Base-by-base conservation (phyloP, 805 yeast species). In the Myxozyma sirexii region DNA sequence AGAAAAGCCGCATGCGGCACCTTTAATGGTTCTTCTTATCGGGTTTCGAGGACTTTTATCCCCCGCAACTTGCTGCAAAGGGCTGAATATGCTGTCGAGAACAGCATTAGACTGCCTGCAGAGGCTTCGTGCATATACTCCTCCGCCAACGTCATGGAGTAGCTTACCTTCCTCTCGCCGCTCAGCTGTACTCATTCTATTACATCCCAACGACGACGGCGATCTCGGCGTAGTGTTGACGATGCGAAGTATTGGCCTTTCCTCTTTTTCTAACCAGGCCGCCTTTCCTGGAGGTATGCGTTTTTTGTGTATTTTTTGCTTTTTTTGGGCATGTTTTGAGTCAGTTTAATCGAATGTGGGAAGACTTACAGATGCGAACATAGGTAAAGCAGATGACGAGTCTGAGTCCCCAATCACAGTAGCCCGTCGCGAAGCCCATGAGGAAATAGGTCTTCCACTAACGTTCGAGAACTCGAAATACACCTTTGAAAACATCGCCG, bases 261-360 rank as follows among this genome's bases (percentile, higher is more conserved):
- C 84, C 50, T 82, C 82, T 54, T 92, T 91, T 74, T 87, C 94
- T 0, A 97, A 97, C 4, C 97, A 92, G 71, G 88, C 88, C 4
- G 90, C 97, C 1, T 77, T 92, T 7, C 98, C 98, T 3, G 98
- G 98, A 1, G 98, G 97, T 7, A 86, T 83, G 56, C 68, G 86
- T 57, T 50, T 21, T 15, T 41, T 3, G 12, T 24, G 8, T 37
- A 15, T 29, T 29, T 29, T 37, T 6, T 42, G 10, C 24, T 29
- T 8, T 21, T 24, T 12, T 19, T 41, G 93, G 87, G 67, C 70
- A 87, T 19, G n/a, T n/a, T n/a, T n/a, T n/a, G n/a, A n/a, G n/a
- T n/a, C n/a, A n/a, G n/a, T n/a, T n/a, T n/a, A n/a, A n/a, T n/a
- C n/a, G n/a, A n/a, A n/a, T n/a, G n/a, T n/a, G n/a, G n/a, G n/a